phyloP scores from a whole-genome alignment of 2,329 filamentous ascomycete species.

The Ophiostoma sp. region DNA sequence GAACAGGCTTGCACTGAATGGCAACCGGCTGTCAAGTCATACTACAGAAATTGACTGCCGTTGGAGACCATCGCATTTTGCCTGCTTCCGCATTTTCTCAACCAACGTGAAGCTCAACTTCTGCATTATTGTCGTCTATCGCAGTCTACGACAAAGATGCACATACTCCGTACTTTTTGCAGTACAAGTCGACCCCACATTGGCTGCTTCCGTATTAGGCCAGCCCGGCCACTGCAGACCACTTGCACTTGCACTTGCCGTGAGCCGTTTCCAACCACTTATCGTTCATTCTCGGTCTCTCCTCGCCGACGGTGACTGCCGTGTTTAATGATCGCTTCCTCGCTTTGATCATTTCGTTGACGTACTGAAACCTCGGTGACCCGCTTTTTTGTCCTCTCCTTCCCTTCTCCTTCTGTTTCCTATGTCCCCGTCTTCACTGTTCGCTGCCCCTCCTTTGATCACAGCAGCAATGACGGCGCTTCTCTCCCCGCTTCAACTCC shows the following conservation, averaged over 20 bases:
- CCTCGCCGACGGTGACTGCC: background rate
- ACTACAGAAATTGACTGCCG: too few relatives aligned
- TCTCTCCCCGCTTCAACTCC: conserved; percentile 1
- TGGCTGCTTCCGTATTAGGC: conserved; percentile 1
- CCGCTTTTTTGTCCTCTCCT: background rate
- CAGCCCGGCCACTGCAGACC: background rate
- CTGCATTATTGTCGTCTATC: background rate
- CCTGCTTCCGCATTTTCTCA: background rate
- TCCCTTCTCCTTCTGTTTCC: background rate
- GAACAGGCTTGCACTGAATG: background rate
- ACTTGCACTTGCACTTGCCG: background rate
- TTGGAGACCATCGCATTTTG: background rate
- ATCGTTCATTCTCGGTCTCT: background rate
- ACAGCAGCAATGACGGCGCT: background rate
- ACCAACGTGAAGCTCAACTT: background rate
- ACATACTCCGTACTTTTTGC: background rate
- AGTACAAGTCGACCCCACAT: background rate
- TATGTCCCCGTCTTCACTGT: too few relatives aligned
- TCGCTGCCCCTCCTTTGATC: background rate
- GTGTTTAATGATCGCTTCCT: background rate
- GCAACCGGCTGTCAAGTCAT: too few relatives aligned
- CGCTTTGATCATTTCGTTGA: background rate
- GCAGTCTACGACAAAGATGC: background rate
- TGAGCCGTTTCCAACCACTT: background rate
- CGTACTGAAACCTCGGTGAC: background rate